These are phyloP conservation scores for Mrakia hoshinonis DNA, from an alignment of 768 basidiomycete genomes.

Conservation along the genomic window DNA sequence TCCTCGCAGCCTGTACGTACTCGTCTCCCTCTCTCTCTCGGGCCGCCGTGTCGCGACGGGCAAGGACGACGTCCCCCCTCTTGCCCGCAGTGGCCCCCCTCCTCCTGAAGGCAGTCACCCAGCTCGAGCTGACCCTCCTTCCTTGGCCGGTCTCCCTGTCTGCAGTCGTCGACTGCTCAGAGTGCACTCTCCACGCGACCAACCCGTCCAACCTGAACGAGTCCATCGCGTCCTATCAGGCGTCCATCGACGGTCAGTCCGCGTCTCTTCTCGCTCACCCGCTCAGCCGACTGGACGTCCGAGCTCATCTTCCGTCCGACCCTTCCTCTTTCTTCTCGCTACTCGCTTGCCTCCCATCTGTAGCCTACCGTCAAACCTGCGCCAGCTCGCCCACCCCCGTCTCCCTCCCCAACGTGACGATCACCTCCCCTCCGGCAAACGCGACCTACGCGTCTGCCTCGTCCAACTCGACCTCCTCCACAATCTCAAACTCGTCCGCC, in stretches of 20 bases:
- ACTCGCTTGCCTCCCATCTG: neutral
- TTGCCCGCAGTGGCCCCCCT: neutral
- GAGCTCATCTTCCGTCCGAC: neutral
- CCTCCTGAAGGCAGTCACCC: neutral
- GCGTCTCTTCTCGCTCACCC: neutral
- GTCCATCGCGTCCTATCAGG: constrained; percentile 21
- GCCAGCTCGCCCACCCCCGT: neutral
- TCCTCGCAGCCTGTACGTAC: constrained; percentile 11
- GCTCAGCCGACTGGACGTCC: neutral
- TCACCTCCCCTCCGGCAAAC: constrained; percentile 23
- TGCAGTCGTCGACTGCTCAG: constrained; percentile 22
- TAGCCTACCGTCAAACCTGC: constrained; percentile 26
- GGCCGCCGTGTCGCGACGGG: neutral
- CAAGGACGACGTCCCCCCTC: neutral
- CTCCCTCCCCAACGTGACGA: constrained; percentile 25
- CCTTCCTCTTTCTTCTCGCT: neutral
- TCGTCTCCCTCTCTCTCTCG: neutral
- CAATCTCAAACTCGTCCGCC: neutral
- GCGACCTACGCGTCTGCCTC: constrained; percentile 19
- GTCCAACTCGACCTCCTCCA: constrained; percentile 1
- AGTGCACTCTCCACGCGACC: constrained; percentile 15
- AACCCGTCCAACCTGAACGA: constrained; percentile 17
- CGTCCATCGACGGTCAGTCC: constrained; percentile 23
- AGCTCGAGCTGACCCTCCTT: neutral
- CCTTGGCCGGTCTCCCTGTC: neutral